A percentile compares a stretch with the other conserved stretches of the same genome.
Conservation (phyloP, 768 basidiomycete genomes). For the Lyophyllum semitale region DNA sequence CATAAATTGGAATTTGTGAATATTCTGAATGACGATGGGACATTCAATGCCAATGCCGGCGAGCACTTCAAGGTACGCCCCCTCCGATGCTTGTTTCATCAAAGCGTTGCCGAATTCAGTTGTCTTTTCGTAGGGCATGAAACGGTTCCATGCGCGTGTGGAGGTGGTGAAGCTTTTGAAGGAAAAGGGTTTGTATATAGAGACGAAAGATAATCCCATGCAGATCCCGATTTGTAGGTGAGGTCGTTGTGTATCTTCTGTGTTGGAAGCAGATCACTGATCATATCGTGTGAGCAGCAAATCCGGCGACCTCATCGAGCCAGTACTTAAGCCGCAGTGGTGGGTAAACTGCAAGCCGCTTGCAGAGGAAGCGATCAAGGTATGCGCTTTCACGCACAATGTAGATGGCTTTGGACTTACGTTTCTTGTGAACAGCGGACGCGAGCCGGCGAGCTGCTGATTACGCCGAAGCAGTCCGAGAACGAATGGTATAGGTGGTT, state of each 20-base stretch:
- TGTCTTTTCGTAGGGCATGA: slow-evolving; percentile 72
- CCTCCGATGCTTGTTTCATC: neutral
- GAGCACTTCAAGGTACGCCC: slow-evolving; percentile 65
- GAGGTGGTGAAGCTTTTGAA: slow-evolving; percentile 83
- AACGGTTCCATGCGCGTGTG: slow-evolving; percentile 90
- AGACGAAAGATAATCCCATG: slow-evolving; percentile 97
- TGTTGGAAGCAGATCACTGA: slow-evolving; percentile 4
- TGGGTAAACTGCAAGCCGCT: slow-evolving; percentile 94
- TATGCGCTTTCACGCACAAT: slow-evolving; percentile 26
- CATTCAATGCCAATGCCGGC: slow-evolving; percentile 89
- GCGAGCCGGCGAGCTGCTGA: slow-evolving; percentile 79
- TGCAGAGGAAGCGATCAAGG: slow-evolving; percentile 88
- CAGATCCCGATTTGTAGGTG: slow-evolving; percentile 91
- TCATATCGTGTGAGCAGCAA: slow-evolving; percentile 52
- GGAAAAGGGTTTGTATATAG: slow-evolving; percentile 82
- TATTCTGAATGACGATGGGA: slow-evolving; percentile 95
- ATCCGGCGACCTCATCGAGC: slow-evolving; percentile 96
- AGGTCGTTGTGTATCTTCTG: slow-evolving; percentile 18
- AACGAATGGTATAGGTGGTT: slow-evolving; percentile 97
- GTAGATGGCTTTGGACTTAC: neutral
- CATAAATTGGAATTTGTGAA: slow-evolving; percentile 92
- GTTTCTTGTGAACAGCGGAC: slow-evolving; percentile 63
- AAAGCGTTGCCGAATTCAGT: neutral
- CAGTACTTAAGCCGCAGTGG: slow-evolving; percentile 97
- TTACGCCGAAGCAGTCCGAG: slow-evolving; percentile 84